Evolutionary conservation across 2,329 filamentous ascomycete species (phyloP).

Genomic region (Calcarisporium arbuscula): DNA sequence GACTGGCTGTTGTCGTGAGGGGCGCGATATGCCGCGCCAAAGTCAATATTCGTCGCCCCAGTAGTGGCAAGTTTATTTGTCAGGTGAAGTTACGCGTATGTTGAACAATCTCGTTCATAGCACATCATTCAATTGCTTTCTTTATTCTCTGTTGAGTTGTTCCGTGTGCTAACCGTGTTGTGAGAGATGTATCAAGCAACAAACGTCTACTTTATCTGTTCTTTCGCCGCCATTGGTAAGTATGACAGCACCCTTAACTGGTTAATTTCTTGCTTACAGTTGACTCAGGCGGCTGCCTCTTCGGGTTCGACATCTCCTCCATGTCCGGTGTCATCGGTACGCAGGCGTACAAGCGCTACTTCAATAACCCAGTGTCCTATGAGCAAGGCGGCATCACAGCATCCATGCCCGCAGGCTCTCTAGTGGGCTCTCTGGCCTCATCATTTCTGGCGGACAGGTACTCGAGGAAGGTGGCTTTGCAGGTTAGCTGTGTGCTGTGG

Average conservation of each 20-base stretch:
- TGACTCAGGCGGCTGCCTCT: constrained; percentile 56
- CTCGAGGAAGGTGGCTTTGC: constrained; percentile 43
- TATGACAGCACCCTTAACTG: neutral
- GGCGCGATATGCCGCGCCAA: too few relatives aligned
- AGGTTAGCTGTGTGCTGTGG: constrained; percentile 45
- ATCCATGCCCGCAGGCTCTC: constrained; percentile 67
- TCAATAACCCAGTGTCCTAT: constrained; percentile 52
- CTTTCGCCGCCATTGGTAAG: constrained; percentile 55
- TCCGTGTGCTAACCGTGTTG: too few relatives aligned
- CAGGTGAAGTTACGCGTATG: too few relatives aligned
- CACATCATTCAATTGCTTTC: too few relatives aligned
- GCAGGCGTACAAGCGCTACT: constrained; percentile 64
- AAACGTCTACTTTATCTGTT: constrained; percentile 55
- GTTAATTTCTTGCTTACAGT: neutral
- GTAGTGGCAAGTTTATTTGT: too few relatives aligned
- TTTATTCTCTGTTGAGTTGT: too few relatives aligned
- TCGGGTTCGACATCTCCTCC: constrained; percentile 73
- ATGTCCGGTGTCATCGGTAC: constrained; percentile 66
- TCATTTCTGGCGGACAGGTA: constrained; percentile 44
- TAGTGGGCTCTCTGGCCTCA: constrained; percentile 49
- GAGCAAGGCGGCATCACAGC: constrained; percentile 66
- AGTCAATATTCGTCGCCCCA: too few relatives aligned
- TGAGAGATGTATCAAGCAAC: constrained; percentile 34
- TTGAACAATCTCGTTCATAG: too few relatives aligned
- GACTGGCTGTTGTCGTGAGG: too few relatives aligned